Evolutionary conservation across 2,329 filamentous ascomycete genomes (phyloP).

Genomic region (Aschersonia sp.): DNA sequence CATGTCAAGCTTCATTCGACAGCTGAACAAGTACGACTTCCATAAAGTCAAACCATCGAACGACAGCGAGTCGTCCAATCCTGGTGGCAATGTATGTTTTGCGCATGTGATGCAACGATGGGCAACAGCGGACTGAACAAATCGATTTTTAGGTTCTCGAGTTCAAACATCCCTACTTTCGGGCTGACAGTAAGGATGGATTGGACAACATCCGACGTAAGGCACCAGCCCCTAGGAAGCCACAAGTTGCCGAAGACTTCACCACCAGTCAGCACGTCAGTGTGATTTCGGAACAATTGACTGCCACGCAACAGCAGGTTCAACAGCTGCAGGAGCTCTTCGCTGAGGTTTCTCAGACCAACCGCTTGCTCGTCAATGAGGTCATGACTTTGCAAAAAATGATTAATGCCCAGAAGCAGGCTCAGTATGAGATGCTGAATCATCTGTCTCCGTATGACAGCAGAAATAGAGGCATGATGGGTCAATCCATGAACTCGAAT

Average conservation of each 20-base stretch:
- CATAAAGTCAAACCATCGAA: slow-evolving; percentile 68
- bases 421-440: slow-evolving; percentile 41
- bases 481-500: slow-evolving; percentile 17
- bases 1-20: slow-evolving; percentile 90
- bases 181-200: slow-evolving; percentile 88
- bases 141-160: slow-evolving; percentile 40
- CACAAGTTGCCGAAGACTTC: slow-evolving; percentile 51
- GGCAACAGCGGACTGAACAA: too few species aligned
- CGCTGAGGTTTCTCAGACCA: slow-evolving; percentile 55
- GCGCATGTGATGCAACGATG: not conserved
- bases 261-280: slow-evolving; percentile 79
- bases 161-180: slow-evolving; percentile 95
- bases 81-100: slow-evolving; percentile 20
- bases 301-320: slow-evolving; percentile 84
- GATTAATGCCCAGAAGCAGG: slow-evolving; percentile 41
- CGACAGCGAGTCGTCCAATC: slow-evolving; percentile 17
- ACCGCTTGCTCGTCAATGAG: slow-evolving; percentile 47
- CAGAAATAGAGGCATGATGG: slow-evolving; percentile 21
- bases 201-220: slow-evolving; percentile 94
- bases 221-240: slow-evolving; percentile 78
- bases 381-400: slow-evolving; percentile 46
- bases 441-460: slow-evolving; percentile 34
- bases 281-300: slow-evolving; percentile 72
- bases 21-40: slow-evolving; percentile 95
- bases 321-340: slow-evolving; percentile 77